Evolutionary conservation across 2,329 filamentous ascomycete species (phyloP).

Genomic region (Venturia oleaginea): DNA sequence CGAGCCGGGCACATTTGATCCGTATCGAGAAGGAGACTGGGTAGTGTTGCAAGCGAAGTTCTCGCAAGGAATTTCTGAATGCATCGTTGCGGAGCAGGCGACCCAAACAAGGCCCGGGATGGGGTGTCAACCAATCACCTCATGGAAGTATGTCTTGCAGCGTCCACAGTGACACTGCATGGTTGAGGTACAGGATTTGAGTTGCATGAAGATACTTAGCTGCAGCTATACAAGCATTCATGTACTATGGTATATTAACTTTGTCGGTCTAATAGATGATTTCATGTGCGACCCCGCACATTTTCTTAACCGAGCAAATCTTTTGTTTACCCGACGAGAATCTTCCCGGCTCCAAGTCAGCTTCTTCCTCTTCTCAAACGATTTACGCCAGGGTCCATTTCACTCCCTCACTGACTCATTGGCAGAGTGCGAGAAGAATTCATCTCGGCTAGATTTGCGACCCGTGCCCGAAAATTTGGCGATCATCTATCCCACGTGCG

Average conservation of each 20-base stretch:
- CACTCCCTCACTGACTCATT: background rate
- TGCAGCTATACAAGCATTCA: background rate
- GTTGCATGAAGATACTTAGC: background rate
- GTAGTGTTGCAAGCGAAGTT: background rate
- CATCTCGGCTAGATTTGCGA: background rate
- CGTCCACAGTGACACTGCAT: background rate
- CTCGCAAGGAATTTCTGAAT: background rate
- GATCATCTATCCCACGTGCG: background rate
- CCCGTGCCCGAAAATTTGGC: background rate
- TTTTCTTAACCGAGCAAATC: background rate
- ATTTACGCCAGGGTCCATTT: background rate
- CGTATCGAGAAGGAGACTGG: background rate
- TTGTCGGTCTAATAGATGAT: background rate
- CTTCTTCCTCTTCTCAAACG: background rate
- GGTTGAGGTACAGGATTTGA: background rate
- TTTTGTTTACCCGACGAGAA: background rate
- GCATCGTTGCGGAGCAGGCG: background rate
- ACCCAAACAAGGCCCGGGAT: background rate
- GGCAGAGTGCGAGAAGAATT: background rate
- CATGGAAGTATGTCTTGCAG: background rate
- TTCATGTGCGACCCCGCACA: background rate
- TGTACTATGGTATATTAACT: background rate
- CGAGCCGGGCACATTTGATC: background rate
- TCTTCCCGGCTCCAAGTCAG: background rate
- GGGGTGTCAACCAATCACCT: background rate